Base-by-base conservation (phyloP, 768 basidiomycete species). In the Suillus spraguei region DNA sequence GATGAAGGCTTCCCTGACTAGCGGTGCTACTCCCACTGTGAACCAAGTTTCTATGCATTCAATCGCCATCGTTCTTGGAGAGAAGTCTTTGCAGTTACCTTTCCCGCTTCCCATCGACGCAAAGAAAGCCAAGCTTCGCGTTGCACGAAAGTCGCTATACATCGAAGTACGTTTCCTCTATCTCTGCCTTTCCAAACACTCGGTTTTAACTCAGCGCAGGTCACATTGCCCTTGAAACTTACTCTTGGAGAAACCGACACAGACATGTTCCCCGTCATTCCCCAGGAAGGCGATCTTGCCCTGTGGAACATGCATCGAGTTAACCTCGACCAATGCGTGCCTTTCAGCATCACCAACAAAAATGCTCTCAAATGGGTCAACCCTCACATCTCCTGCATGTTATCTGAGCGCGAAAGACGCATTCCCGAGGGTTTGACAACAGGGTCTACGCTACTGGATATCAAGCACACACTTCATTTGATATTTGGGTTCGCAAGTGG, bases 141-240 rank as follows among this genome's bases (percentile, higher is more conserved):
- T 87, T 38, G 86, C 87, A 11, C 78, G 86, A 47, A 85, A 83
- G 65, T 87, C 85, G 2, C 77, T 70, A 28, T 88, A 83, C 63
- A 72, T 87, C 8, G 78, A 76, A 69, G 77, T 76, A 28, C 4
- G 71, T 64, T 16, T 5, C 14, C 36, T 42, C 68, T 20, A 8
- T 11, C 22, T n/a, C 6, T 28, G 10, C 3, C 13, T 22, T 11
- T 10, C 20, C 9, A 35, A 28, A 32, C 50, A 50, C 5, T 53
- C 28, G 73, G 41, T 36, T 28, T 0, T 28, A 64, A 8, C 22
- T 39, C 38, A 35, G 38, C 47, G 49, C 64, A 69, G 73, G 73
- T 75, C 13, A 61, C 69, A 13, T 65, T 68, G 13, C 69, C 68
- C 20, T 32, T 65, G 1, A 64, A 63, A 6, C 53, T 2, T 67